A percentile compares a stretch with the other conserved stretches of the same genome.
Conservation (phyloP, 2,329 filamentous ascomycete genomes). For the Colletotrichum spaethianum region DNA sequence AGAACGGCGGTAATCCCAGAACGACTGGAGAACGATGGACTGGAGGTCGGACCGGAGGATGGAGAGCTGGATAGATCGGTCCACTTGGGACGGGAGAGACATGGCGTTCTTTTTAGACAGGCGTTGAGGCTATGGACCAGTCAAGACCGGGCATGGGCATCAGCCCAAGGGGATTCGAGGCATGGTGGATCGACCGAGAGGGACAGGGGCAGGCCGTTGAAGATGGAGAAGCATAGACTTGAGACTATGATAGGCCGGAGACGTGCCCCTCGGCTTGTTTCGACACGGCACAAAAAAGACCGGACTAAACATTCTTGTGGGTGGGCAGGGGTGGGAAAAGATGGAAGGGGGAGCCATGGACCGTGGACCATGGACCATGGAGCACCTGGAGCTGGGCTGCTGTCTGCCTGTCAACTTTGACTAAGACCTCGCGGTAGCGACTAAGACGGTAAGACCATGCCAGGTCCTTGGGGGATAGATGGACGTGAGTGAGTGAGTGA, state of each 20-base stretch:
- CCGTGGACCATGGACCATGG: neutral
- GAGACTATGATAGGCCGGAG: conserved; percentile 50
- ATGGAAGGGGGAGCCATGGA: conserved; percentile 6
- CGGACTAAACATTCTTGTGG: conserved; percentile 48
- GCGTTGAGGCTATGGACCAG: conserved; percentile 50
- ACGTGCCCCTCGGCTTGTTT: conserved; percentile 42
- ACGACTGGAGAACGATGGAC: conserved; percentile 53
- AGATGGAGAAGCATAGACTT: conserved; percentile 39
- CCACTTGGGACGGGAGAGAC: conserved; percentile 43
- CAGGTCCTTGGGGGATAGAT: conserved; percentile 10
- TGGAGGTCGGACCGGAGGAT: conserved; percentile 41
- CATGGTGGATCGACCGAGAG: conserved; percentile 53
- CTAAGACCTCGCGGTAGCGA: conserved; percentile 17
- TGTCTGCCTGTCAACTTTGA: conserved; percentile 13
- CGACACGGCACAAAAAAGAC: conserved; percentile 41
- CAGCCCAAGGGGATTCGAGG: conserved; percentile 55
- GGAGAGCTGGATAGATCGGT: conserved; percentile 39
- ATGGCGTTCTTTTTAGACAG: conserved; percentile 42
- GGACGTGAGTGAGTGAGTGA: neutral
- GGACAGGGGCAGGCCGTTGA: conserved; percentile 45
- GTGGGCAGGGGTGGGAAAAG: conserved; percentile 38
- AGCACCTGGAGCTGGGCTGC: conserved; percentile 25
- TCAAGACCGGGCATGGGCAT: conserved; percentile 53
- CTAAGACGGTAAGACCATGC: conserved; percentile 29
- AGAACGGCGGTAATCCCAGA: conserved; percentile 48